Evolutionary conservation across 1,139 yeast species (phyloP), one percentile per base, ranked within the genome.

Genomic region (Yamadazyma mexicana): DNA sequence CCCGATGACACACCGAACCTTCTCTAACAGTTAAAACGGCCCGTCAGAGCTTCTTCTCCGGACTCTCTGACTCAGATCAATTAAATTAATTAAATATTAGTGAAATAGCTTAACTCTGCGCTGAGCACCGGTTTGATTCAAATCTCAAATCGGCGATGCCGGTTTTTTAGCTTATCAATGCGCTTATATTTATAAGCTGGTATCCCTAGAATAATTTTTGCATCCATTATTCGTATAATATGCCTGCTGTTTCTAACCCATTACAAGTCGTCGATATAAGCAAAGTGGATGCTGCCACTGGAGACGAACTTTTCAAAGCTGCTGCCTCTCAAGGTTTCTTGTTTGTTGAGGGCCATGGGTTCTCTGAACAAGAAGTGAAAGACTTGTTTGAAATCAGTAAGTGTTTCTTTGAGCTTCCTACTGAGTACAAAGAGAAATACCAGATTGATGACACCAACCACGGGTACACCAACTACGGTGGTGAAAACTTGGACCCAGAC

Each of bases 341-440:
- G 33, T 82, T 83, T 50, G 67, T 85, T 5, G 87, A 83, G 50
- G 91, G 92, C 7, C 87, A 85, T 47, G 82, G 75, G 6, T 81
- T 85, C 54, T 61, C 78, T 0, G 74, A 73, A 42, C 58, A 62
- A 4, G 89, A 83, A 46, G 83, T 84, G 6, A 76, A 77, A 39
- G 56, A 56, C 2, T 59, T 80, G 31, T 84, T 85, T 51, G 58
- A 54, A 9, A 48, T 80, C 37, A 78, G 88, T n/a, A 64, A 69
- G 43, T 57, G 68, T 17, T 84, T 79, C 55, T 85, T 85, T 50
- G 65, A 66, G 3, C 61, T 75, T 31, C 80, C 87, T 0, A 41
- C 47, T 3, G 74, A 65, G 2, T 74, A 71, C 39, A 85, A 85
- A 56, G 42, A 49, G 10, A 50, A 72, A 44, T 71, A 63, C 39